A percentile compares a stretch with the other conserved stretches of the same genome.
phyloP scores from a whole-genome alignment of 2,329 filamentous ascomycete species.

The Graphiopsis chlorocephala region DNA sequence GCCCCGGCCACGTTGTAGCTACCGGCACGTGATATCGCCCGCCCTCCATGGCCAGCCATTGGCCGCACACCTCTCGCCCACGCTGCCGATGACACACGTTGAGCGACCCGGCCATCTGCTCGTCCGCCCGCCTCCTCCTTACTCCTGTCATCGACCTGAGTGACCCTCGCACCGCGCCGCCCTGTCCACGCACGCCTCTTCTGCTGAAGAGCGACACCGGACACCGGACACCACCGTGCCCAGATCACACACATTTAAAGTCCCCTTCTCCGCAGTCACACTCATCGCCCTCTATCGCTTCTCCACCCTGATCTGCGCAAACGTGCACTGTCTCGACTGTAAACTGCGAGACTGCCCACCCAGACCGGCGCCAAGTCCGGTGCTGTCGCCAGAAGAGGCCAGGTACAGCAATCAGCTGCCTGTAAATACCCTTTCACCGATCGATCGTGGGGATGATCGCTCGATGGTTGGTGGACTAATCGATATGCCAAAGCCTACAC shows the following conservation, averaged over 20 bases:
- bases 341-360: not conserved
- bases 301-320: conserved; percentile 1
- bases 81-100: conserved; percentile 4
- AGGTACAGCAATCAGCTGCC: not conserved
- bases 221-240: not conserved
- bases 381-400: not conserved
- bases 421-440: not conserved
- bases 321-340: not conserved
- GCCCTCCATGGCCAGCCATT: not conserved
- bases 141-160: not conserved
- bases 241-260: not conserved
- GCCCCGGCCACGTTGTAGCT: not conserved
- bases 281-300: not conserved
- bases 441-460: conserved; percentile 5
- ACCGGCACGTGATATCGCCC: not conserved
- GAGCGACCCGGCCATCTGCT: not conserved
- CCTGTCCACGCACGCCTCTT: not conserved
- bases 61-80: not conserved
- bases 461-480: not conserved
- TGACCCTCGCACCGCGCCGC: not conserved
- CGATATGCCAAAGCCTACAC: not conserved
- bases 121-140: not conserved
- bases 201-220: not conserved
- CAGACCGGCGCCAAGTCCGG: conserved; percentile 4
- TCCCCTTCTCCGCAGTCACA: conserved; percentile 5